Evolutionary conservation across 1,139 yeast species (phyloP).

Genomic region (Sporopachydermia cereana): DNA sequence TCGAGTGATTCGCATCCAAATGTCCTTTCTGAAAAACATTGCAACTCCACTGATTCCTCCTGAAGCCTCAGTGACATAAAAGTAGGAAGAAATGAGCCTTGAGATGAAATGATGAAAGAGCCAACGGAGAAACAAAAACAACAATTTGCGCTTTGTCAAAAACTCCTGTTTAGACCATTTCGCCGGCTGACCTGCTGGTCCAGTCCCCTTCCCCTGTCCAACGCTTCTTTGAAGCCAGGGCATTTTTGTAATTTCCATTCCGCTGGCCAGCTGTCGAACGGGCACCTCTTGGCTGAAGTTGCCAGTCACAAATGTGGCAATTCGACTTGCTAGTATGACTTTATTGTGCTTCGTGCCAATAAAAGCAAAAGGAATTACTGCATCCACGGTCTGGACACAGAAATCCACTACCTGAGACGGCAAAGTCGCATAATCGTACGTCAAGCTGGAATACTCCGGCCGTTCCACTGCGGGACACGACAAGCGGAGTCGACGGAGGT

Average conservation of each 20-base stretch:
- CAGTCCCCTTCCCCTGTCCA: too few relatives aligned
- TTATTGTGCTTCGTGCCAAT: constrained; percentile 34
- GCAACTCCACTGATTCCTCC: constrained; percentile 24
- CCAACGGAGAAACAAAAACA: constrained; percentile 45
- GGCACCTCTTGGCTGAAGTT: constrained; percentile 18
- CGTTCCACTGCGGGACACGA: constrained; percentile 1
- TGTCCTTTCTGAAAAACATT: constrained; percentile 17
- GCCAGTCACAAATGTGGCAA: constrained; percentile 22
- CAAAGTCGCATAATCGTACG: background rate
- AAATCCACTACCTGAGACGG: background rate
- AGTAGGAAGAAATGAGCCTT: constrained; percentile 39
- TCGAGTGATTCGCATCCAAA: constrained; percentile 10
- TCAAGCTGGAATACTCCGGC: background rate
- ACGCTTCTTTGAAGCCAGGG: constrained; percentile 33
- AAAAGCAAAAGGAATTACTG: constrained; percentile 13
- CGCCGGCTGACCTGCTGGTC: too few relatives aligned
- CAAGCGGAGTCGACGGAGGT: background rate
- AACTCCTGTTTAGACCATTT: constrained; percentile 31
- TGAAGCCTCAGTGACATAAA: constrained; percentile 56
- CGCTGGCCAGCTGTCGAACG: constrained; percentile 20
- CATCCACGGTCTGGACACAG: background rate
- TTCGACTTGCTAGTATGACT: constrained; percentile 18
- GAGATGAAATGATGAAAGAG: constrained; percentile 37
- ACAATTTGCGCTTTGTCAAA: constrained; percentile 22
- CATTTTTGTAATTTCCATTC: constrained; percentile 30